A percentile compares a stretch with the other conserved stretches of the same genome.
Conservation (phyloP, 192 early-diverging fungal species). For the Geranomyces variabilis region DNA sequence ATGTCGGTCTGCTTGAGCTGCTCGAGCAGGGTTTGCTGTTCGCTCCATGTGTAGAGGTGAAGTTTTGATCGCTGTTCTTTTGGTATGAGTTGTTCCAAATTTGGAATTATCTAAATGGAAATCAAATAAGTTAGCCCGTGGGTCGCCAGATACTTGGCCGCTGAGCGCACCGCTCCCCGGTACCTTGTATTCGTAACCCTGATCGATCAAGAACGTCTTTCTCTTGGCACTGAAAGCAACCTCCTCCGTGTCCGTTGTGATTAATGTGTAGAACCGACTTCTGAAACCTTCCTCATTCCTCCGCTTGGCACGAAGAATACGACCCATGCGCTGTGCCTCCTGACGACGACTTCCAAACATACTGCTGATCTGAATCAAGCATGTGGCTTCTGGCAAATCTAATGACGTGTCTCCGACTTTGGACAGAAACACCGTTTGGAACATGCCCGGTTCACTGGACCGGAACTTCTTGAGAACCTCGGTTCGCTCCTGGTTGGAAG, state of each 20-base stretch:
- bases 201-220: constrained; percentile 97
- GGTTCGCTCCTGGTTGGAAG: constrained; percentile 81
- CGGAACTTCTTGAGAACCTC: constrained; percentile 48
- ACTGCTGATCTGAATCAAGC: constrained; percentile 96
- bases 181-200: constrained; percentile 85
- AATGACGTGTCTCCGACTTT: constrained; percentile 98
- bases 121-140: not conserved
- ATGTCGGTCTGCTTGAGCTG: constrained; percentile 11
- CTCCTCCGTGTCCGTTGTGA: constrained; percentile 95
- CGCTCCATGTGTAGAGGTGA: not conserved
- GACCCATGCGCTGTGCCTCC: constrained; percentile 95
- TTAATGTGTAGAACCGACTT: constrained; percentile 96
- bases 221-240: constrained; percentile 96
- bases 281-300: constrained; percentile 98
- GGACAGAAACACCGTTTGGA: constrained; percentile 63
- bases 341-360: constrained; percentile 97
- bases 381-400: constrained; percentile 98
- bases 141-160: not conserved
- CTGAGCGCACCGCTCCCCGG: not conserved
- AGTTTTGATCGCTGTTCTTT: constrained; percentile 16
- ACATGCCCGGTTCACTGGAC: constrained; percentile 21
- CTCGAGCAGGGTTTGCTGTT: constrained; percentile 27
- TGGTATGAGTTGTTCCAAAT: constrained; percentile 34
- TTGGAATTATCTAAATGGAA: constrained; percentile 26
- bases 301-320: constrained; percentile 95